These are phyloP conservation scores for Escovopsis sp. DNA, from an alignment of 2,329 filamentous ascomycete species.

Conservation along the genomic window DNA sequence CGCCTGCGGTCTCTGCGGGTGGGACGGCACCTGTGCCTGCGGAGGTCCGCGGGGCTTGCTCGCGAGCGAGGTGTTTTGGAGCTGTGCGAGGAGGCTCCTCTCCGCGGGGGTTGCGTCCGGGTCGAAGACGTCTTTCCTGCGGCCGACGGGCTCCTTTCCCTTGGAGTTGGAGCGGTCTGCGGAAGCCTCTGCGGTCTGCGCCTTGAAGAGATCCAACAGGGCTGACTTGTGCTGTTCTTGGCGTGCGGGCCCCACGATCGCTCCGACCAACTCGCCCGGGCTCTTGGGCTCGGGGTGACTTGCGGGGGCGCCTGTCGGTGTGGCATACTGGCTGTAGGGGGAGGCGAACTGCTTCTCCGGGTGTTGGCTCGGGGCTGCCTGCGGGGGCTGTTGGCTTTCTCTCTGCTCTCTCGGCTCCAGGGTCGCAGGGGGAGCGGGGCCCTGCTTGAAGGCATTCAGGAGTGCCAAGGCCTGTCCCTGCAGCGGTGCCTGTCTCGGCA, in stretches of 20 bases:
- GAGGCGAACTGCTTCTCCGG: background rate
- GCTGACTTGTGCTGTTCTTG: constrained; percentile 29
- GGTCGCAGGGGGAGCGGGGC: constrained; percentile 3
- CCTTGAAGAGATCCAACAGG: constrained; percentile 41
- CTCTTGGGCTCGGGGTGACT: constrained; percentile 5
- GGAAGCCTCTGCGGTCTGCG: constrained; percentile 11
- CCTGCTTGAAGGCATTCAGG: constrained; percentile 29
- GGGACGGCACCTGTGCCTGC: too few relatives aligned
- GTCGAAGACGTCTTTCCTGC: too few relatives aligned
- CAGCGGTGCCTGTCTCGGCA: constrained; percentile 16
- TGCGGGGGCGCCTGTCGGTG: background rate
- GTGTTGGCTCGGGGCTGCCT: background rate
- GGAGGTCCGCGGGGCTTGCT: background rate
- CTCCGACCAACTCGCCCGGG: constrained; percentile 15
- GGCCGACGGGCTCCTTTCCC: background rate
- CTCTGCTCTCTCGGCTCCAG: background rate
- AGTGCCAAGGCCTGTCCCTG: constrained; percentile 29
- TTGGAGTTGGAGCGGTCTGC: background rate
- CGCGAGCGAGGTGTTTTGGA: background rate
- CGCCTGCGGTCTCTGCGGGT: background rate
- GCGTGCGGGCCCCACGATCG: constrained; percentile 10
- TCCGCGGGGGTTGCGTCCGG: background rate
- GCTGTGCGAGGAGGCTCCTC: constrained; percentile 1
- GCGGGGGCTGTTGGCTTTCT: background rate
- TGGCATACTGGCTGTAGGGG: constrained; percentile 1